Evolutionary conservation across 768 basidiomycete species (phyloP).

Genomic region (Auriculariales sp.): DNA sequence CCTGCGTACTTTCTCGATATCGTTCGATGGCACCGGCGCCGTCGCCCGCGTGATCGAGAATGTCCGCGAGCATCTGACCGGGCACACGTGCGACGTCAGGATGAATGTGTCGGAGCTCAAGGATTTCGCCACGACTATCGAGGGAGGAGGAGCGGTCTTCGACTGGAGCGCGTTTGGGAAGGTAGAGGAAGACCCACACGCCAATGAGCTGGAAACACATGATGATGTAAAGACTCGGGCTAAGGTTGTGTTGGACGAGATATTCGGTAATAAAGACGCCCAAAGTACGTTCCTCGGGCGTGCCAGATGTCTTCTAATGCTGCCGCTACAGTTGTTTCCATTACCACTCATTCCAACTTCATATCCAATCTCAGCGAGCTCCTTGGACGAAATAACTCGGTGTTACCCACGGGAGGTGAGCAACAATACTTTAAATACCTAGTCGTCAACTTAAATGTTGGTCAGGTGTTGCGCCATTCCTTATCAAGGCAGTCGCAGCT

Average conservation of each 20-base stretch:
- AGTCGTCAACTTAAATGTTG: neutral
- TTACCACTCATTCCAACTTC: neutral
- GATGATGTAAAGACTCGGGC: neutral
- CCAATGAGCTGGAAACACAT: neutral
- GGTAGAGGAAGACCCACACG: neutral
- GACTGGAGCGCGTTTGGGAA: neutral
- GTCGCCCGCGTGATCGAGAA: neutral
- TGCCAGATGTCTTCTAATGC: neutral
- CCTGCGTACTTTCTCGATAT: neutral
- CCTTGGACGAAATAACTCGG: neutral
- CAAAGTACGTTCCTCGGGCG: neutral
- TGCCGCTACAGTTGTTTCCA: neutral
- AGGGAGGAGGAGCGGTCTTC: too few relatives aligned
- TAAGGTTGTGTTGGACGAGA: neutral
- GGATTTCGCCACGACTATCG: neutral
- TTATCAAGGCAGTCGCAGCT: neutral
- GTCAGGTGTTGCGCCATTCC: neutral
- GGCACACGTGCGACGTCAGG: neutral
- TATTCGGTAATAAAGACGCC: neutral
- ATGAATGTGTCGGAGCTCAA: neutral
- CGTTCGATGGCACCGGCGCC: neutral
- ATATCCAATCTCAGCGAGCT: neutral
- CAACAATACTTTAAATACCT: neutral
- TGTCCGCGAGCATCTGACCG: neutral
- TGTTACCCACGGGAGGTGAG: neutral